A percentile compares a stretch with the other conserved stretches of the same genome.
Evolutionary conservation across 2,329 filamentous ascomycete genomes (phyloP).

Genomic region (Daldinia sp.): DNA sequence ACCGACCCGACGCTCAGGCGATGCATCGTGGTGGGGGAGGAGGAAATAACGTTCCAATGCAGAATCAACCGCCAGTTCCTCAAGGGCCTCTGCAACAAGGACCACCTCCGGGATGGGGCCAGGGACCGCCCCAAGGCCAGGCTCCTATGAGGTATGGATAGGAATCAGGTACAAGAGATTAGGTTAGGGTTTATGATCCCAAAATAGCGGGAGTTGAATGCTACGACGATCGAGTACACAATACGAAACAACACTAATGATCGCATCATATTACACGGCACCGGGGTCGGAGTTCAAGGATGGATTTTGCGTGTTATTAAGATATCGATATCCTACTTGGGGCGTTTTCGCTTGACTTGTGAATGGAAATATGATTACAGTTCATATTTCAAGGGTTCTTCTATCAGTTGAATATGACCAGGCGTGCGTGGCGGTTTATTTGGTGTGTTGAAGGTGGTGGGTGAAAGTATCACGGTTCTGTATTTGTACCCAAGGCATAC

Average conservation of each 20-base stretch:
- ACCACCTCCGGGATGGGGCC: conserved; percentile 25
- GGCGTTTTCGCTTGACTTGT: conserved; percentile 28
- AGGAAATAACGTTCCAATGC: conserved; percentile 54
- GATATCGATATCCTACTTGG: conserved; percentile 26
- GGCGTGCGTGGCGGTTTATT: neutral
- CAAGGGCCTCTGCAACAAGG: conserved; percentile 49
- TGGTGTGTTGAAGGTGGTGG: neutral
- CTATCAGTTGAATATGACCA: neutral
- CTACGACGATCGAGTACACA: neutral
- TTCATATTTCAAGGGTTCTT: conserved; percentile 4
- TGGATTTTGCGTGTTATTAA: conserved; percentile 14
- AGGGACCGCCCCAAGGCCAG: conserved; percentile 39
- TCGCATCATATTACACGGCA: conserved; percentile 22
- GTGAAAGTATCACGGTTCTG: neutral
- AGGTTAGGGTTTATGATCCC: neutral
- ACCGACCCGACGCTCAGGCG: conserved; percentile 67
- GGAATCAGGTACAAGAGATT: neutral
- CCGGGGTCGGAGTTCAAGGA: conserved; percentile 27
- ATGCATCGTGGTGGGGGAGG: conserved; percentile 61
- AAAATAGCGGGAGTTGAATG: neutral
- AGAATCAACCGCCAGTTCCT: conserved; percentile 52
- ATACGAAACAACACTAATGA: neutral
- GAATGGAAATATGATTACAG: conserved; percentile 19
- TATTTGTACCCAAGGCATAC: no score
- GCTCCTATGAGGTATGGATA: conserved; percentile 48